phyloP scores from a whole-genome alignment of 805 yeast species.

The Peterozyma xylosa region DNA sequence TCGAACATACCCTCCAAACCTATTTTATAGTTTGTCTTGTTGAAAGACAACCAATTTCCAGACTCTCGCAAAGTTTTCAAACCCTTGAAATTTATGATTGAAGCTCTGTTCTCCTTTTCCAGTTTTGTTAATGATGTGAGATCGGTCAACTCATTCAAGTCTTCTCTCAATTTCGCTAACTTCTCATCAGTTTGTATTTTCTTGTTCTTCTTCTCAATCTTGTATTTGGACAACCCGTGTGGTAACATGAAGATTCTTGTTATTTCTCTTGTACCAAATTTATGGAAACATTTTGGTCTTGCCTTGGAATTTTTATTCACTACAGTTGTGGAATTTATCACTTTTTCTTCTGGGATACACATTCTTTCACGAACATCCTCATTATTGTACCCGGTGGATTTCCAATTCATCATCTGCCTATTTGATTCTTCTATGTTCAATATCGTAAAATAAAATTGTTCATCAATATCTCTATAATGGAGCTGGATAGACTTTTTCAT shows the following conservation, averaged over 20 bases:
- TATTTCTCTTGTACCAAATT: conserved; percentile 6
- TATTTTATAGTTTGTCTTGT: conserved; percentile 4
- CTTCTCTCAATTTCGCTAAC: conserved; percentile 4
- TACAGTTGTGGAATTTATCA: background rate
- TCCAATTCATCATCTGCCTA: conserved; percentile 5
- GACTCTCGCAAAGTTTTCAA: conserved; percentile 11
- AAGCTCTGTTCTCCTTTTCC: conserved; percentile 1
- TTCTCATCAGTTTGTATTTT: background rate
- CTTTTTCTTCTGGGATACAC: background rate
- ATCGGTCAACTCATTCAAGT: background rate
- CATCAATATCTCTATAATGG: conserved; percentile 4
- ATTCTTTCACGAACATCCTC: background rate
- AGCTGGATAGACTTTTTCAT: conserved; percentile 1
- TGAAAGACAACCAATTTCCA: conserved; percentile 6
- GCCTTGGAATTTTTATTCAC: conserved; percentile 4
- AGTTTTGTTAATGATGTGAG: background rate
- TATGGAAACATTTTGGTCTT: conserved; percentile 3
- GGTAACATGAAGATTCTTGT: conserved; percentile 6
- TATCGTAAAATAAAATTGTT: conserved; percentile 3
- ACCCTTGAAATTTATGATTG: conserved; percentile 7
- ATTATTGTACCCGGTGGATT: background rate
- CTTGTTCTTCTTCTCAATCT: background rate
- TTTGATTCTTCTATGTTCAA: conserved; percentile 3
- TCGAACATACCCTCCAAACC: conserved; percentile 7
- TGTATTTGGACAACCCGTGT: conserved; percentile 2